Evolutionary conservation across 1,139 yeast genomes (phyloP).

Genomic region (Debaryomyces singareniensis): DNA sequence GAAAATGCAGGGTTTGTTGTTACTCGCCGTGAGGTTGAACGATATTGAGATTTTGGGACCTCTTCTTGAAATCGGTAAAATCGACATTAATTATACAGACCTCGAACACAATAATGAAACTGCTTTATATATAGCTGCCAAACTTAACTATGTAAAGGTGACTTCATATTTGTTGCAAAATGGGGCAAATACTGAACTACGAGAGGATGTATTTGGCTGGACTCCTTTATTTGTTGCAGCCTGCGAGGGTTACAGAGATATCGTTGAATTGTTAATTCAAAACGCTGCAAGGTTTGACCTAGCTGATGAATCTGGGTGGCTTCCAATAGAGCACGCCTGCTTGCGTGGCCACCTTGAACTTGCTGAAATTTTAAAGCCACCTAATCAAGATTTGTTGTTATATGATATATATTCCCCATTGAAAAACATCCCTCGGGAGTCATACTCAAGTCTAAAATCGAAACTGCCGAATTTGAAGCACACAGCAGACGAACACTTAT

Average conservation of each 20-base stretch:
- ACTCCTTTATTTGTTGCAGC: slow-evolving; percentile 91
- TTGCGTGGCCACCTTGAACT: slow-evolving; percentile 79
- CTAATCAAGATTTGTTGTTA: slow-evolving; percentile 24
- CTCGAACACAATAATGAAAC: slow-evolving; percentile 64
- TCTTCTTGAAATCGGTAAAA: slow-evolving; percentile 50
- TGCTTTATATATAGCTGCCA: slow-evolving; percentile 73
- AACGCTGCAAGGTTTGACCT: slow-evolving; percentile 49
- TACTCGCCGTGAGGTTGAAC: slow-evolving; percentile 69
- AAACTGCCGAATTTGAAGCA: slow-evolving; percentile 5
- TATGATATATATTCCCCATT: slow-evolving; percentile 36
- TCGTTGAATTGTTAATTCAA: slow-evolving; percentile 50
- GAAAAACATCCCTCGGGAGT: slow-evolving; percentile 29
- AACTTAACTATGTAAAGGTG: slow-evolving; percentile 49
- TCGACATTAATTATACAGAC: slow-evolving; percentile 62
- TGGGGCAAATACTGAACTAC: slow-evolving; percentile 66
- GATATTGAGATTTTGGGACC: slow-evolving; percentile 51
- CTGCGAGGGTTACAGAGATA: slow-evolving; percentile 65
- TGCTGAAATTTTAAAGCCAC: slow-evolving; percentile 54
- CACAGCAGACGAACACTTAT: slow-evolving; percentile 11
- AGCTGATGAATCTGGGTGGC: slow-evolving; percentile 89
- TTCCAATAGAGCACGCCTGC: slow-evolving; percentile 94
- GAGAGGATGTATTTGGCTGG: slow-evolving; percentile 85
- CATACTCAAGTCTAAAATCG: slow-evolving; percentile 7
- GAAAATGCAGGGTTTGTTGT: slow-evolving; percentile 45
- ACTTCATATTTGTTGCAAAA: slow-evolving; percentile 50